Conservation (phyloP, 768 basidiomycete genomes). For the Mrakia gelida region DNA sequence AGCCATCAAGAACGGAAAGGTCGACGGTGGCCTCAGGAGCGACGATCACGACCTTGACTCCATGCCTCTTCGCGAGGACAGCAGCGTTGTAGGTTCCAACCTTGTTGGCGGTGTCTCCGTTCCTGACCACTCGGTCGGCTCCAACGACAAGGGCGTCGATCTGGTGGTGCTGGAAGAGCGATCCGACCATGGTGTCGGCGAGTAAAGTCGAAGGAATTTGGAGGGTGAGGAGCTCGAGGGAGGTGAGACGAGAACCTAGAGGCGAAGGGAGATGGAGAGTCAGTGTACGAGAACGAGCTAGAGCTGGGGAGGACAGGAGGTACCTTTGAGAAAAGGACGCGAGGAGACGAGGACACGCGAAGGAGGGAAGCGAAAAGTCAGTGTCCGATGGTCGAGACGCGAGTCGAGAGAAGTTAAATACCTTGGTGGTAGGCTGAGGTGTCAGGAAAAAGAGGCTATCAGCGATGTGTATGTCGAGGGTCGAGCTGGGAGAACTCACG, state of each 20-base stretch:
- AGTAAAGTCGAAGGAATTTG: constrained; percentile 86
- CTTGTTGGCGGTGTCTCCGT: constrained; percentile 98
- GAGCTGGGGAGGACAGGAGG: too few species aligned
- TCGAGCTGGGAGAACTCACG: constrained; percentile 41
- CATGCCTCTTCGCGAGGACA: constrained; percentile 74
- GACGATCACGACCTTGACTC: constrained; percentile 86
- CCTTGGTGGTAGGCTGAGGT: constrained; percentile 75
- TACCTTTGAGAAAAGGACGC: neutral
- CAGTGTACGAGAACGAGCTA: neutral
- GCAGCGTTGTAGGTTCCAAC: constrained; percentile 97
- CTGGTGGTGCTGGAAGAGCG: constrained; percentile 76
- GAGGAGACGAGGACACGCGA: neutral
- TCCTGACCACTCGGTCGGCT: constrained; percentile 80
- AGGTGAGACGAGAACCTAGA: constrained; percentile 63
- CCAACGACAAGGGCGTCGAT: constrained; percentile 84
- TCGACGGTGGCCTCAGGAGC: constrained; percentile 92
- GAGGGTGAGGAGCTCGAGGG: constrained; percentile 79
- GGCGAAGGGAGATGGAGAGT: constrained; percentile 20
- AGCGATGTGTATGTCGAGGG: neutral
- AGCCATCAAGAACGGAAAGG: constrained; percentile 67
- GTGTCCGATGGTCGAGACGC: too few species aligned
- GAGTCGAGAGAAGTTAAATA: neutral
- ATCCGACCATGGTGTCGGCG: constrained; percentile 96
- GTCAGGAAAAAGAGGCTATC: neutral
- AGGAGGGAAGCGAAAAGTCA: neutral